Percentiles rank a stretch among this genome's conserved stretches.
These are phyloP conservation scores for Saccharomyces hybrid DNA, from an alignment of 1,139 yeast genomes.

Conservation along the genomic window DNA sequence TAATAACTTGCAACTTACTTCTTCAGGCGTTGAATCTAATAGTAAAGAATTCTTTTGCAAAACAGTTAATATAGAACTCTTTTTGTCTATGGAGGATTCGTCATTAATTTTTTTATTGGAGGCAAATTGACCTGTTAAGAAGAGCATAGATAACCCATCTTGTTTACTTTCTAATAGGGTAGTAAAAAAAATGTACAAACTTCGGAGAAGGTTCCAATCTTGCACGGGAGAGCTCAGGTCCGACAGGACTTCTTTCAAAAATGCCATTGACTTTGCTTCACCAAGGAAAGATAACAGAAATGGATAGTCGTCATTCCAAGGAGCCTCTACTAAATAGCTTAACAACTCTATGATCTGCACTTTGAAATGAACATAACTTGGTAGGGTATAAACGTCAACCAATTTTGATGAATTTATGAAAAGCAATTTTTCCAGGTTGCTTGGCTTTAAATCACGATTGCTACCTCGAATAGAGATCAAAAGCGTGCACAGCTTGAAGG, in stretches of 20 bases:
- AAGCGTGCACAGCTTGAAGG: conserved; percentile 37
- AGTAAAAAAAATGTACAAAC: conserved; percentile 66
- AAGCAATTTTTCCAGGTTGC: conserved; percentile 56
- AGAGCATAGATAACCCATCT: conserved; percentile 75
- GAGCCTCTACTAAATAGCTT: conserved; percentile 53
- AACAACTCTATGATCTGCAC: conserved; percentile 49
- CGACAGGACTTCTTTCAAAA: conserved; percentile 50
- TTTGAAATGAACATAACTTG: conserved; percentile 38
- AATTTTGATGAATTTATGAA: conserved; percentile 51
- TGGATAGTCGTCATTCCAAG: conserved; percentile 58
- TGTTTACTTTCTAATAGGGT: conserved; percentile 71
- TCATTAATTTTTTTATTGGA: conserved; percentile 9
- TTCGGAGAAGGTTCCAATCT: conserved; percentile 47
- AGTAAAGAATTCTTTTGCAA: conserved; percentile 52
- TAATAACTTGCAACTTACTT: conserved; percentile 46
- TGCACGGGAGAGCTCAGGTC: conserved; percentile 59
- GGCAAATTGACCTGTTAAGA: conserved; percentile 63
- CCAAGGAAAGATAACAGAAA: conserved; percentile 80
- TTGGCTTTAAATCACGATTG: conserved; percentile 40
- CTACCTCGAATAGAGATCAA: conserved; percentile 51
- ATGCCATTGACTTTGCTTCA: conserved; percentile 47
- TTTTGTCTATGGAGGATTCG: conserved; percentile 4
- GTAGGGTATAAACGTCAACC: conserved; percentile 51
- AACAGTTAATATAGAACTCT: conserved; percentile 43
- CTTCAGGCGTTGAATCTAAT: conserved; percentile 48